phyloP scores from a whole-genome alignment of 345 rosid species.

The Gossypium ekmanianum region DNA sequence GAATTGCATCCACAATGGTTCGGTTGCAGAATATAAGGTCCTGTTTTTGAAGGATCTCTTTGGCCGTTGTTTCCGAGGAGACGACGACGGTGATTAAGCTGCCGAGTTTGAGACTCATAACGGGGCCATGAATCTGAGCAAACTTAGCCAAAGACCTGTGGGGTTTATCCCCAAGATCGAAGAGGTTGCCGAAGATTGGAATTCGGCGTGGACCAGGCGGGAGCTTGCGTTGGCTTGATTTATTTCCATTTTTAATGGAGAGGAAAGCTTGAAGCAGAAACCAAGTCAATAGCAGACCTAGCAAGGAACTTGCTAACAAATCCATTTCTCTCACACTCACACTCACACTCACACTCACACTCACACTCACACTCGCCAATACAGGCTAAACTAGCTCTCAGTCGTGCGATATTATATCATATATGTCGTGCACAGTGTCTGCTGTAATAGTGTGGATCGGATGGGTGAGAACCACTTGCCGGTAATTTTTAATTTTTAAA shows the following conservation, averaged over 20 bases:
- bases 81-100: conserved; percentile 34
- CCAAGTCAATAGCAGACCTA: neutral
- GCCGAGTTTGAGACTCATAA: conserved; percentile 44
- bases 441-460: no score
- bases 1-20: conserved; percentile 29
- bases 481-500: no score
- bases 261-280: neutral
- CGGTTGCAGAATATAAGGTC: conserved; percentile 36
- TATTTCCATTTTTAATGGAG: neutral
- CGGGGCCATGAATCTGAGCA: conserved; percentile 36
- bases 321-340: neutral
- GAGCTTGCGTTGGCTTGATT: neutral
- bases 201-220: conserved; percentile 40
- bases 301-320: neutral
- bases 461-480: no score
- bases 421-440: no score
- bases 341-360: no score
- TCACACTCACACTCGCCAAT: neutral
- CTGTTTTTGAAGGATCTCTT: conserved; percentile 40
- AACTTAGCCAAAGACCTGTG: conserved; percentile 36
- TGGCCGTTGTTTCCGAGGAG: conserved; percentile 35
- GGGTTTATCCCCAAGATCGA: conserved; percentile 37
- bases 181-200: conserved; percentile 42
- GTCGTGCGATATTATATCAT: no score
- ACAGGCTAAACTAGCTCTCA: no score